A percentile compares a stretch with the other conserved stretches of the same genome.
Conservation (phyloP, 352 stramenopile genomes). For the Peronosclerospora sorghi region DNA sequence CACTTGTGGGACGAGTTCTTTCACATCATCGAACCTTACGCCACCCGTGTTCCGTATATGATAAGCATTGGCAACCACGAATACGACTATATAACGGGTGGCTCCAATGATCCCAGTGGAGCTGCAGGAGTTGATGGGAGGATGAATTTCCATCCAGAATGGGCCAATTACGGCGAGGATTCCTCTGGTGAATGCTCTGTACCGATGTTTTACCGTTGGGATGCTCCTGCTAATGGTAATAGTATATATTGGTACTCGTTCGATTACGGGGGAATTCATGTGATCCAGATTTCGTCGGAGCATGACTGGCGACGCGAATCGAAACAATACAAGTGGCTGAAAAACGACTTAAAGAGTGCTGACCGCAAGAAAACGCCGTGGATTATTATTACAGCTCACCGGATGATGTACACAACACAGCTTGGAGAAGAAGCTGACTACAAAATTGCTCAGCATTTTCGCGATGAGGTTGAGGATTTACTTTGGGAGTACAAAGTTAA, state of each 20-base stretch:
- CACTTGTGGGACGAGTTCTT: constrained; percentile 73
- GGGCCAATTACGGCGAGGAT: constrained; percentile 64
- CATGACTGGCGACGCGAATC: constrained; percentile 82
- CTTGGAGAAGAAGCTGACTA: constrained; percentile 54
- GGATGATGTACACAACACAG: constrained; percentile 87
- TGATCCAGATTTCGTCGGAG: constrained; percentile 87
- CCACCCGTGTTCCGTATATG: constrained; percentile 68
- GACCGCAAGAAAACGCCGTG: constrained; percentile 84
- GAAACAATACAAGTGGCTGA: constrained; percentile 83
- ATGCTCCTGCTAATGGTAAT: constrained; percentile 46
- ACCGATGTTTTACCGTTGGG: constrained; percentile 66
- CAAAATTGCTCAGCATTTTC: constrained; percentile 63
- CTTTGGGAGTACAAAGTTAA: constrained; percentile 85
- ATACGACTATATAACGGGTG: constrained; percentile 58
- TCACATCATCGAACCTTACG: constrained; percentile 53
- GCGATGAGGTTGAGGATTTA: constrained; percentile 85
- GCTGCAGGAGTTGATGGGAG: constrained; percentile 30
- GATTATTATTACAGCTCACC: constrained; percentile 86
- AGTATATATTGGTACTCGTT: constrained; percentile 88
- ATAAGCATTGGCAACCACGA: constrained; percentile 73
- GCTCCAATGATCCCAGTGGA: constrained; percentile 47
- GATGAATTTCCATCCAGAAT: constrained; percentile 58
- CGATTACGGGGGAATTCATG: constrained; percentile 80
- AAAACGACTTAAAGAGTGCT: constrained; percentile 71
- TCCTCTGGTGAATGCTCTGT: constrained; percentile 68